Evolutionary conservation across 2,329 filamentous ascomycete species (phyloP), one percentile per base, ranked within the genome.

Genomic region (Talaromyces rugulosus): DNA sequence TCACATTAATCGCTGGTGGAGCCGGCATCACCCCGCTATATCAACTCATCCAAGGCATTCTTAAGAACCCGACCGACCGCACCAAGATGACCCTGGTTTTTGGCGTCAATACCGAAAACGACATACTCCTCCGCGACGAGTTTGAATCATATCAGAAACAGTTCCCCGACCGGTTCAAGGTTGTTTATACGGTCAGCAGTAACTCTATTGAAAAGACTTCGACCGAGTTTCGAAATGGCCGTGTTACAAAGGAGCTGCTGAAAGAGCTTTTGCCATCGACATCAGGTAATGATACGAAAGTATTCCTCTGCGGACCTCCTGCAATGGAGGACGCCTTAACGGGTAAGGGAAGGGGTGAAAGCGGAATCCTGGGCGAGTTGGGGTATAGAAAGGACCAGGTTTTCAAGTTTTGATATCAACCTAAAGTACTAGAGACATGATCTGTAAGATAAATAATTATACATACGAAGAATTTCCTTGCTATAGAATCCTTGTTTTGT

Each of bases 1-100:
- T 91, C n/a, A 83, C 85, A 2, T 79, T 90, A 44, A 83, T 91
- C 51, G 89, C 89, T 0, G 89, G 89, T 52, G 89, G 89, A 12
- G 87, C 87, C 0, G 89, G 89, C 18, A 89, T 92, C 65, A 91
- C 88, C 0, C 89, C 89, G 0, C 82, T 88, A 66, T 90, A 85
- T 70, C 86, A 89, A 70, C 81, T 90, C 1, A 79, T 83, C 1
- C 83, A 81, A 56, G 85, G 85, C 2, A 87, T 89, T 61, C 76
- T 89, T n/a, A 73, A 77, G 52, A 84, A 90, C 68, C 81, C 86
- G 0, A 73, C 80, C 1, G 88, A 91, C 66, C 78, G 77, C 62
- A 91, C 89, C 1, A 81, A 80, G 59, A 79, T 91, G 51, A 86
- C 84, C 0, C 80, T 91, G 0, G 77, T 91, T 0, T 89, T 86